Conservation (phyloP, 1,284 basidiomycete genomes). For the Melampsora abietis-canadensis region DNA sequence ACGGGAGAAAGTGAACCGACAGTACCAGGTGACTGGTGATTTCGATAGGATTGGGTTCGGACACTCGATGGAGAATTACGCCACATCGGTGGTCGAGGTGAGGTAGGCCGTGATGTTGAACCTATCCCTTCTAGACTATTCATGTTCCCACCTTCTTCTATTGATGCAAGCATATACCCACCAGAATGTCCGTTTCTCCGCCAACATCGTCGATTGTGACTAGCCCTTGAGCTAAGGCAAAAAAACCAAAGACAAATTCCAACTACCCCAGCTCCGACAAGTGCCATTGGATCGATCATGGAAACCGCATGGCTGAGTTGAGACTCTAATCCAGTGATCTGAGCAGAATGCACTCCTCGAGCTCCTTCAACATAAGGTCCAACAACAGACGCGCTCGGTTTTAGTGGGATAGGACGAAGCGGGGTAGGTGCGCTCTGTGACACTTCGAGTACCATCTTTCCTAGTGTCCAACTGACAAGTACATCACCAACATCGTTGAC, state of each 20-base stretch:
- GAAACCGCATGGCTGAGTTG: conserved; percentile 19
- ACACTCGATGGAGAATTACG: conserved; percentile 11
- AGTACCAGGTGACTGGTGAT: conserved; percentile 13
- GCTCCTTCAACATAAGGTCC: not conserved
- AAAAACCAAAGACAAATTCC: conserved; percentile 24
- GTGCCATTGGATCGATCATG: conserved; percentile 18
- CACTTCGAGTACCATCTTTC: conserved; percentile 96
- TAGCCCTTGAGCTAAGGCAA: conserved; percentile 9
- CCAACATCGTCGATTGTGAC: conserved; percentile 12
- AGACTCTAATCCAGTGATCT: not conserved
- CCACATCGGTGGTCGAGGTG: conserved; percentile 8
- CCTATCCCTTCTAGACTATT: not conserved
- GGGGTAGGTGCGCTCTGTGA: conserved; percentile 17
- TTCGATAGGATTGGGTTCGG: not conserved
- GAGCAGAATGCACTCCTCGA: conserved; percentile 28
- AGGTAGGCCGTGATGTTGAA: not conserved
- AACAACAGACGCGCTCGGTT: not conserved
- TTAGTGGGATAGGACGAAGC: not conserved
- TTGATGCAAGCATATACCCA: conserved; percentile 30
- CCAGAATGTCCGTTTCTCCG: not conserved
- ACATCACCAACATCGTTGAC: conserved; percentile 86
- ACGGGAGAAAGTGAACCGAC: not conserved
- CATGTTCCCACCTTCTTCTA: conserved; percentile 25
- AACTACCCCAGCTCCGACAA: conserved; percentile 8
- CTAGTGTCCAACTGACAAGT: conserved; percentile 93